Percentiles rank a stretch among this genome's conserved stretches.
phyloP scores from a whole-genome alignment of 2,329 filamentous ascomycete species.

The Microsporum canis region DNA sequence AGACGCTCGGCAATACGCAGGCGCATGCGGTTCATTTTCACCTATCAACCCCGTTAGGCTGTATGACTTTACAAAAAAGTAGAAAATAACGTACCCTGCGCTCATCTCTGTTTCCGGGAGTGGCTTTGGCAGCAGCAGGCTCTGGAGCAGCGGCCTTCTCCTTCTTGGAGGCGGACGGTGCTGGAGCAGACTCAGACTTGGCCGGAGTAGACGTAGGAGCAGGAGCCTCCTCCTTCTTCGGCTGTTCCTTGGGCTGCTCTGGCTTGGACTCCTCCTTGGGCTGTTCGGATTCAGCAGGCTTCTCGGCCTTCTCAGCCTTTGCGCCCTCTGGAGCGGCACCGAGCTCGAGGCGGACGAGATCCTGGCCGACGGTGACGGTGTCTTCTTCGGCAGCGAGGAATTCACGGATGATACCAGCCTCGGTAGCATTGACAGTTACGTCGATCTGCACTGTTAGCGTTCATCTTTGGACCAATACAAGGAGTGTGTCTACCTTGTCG shows the following conservation, averaged over 20 bases:
- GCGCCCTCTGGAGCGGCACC: slow-evolving; percentile 48
- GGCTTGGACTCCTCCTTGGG: neutral
- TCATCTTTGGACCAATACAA: neutral
- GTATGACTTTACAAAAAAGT: neutral
- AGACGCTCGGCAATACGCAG: slow-evolving; percentile 92
- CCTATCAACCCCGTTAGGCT: slow-evolving; percentile 39
- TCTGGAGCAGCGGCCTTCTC: slow-evolving; percentile 19
- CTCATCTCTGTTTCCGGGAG: slow-evolving; percentile 69
- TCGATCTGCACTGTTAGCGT: slow-evolving; percentile 56
- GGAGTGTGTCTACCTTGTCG: slow-evolving; percentile 61
- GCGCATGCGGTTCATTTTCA: slow-evolving; percentile 99
- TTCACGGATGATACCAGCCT: slow-evolving; percentile 83
- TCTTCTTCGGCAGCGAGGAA: slow-evolving; percentile 87
- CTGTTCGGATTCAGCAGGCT: neutral
- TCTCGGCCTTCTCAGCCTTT: slow-evolving; percentile 12
- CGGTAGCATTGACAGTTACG: slow-evolving; percentile 87
- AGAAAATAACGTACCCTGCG: slow-evolving; percentile 54
- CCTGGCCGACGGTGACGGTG: slow-evolving; percentile 88
- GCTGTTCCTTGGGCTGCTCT: slow-evolving; percentile 12
- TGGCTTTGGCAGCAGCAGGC: slow-evolving; percentile 17
- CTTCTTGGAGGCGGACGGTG: slow-evolving; percentile 16
- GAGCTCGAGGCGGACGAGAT: slow-evolving; percentile 74
- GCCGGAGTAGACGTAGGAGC: neutral
- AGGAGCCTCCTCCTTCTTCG: slow-evolving; percentile 21
- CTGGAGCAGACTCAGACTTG: slow-evolving; percentile 1